phyloP scores from a whole-genome alignment of 208 protist species.

The Trypanosomatidae sp. region DNA sequence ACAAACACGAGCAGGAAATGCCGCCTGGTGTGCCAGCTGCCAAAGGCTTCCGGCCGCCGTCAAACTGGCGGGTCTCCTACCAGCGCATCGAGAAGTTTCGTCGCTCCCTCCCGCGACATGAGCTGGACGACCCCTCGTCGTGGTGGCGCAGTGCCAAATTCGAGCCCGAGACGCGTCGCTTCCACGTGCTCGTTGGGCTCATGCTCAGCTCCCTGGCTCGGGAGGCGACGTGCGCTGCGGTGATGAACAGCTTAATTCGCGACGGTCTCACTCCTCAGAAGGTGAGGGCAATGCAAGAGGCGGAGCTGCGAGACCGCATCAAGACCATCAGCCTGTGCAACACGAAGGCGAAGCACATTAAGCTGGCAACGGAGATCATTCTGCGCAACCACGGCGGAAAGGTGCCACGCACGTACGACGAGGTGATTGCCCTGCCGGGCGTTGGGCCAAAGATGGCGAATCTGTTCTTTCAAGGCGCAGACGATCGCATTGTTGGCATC shows the following conservation, averaged over 20 bases:
- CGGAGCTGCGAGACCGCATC: conserved; percentile 63
- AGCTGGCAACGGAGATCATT: conserved; percentile 49
- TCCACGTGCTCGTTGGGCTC: conserved; percentile 79
- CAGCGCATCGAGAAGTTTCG: too few species aligned
- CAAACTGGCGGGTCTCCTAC: too few species aligned
- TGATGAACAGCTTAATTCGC: conserved; percentile 55
- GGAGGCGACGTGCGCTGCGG: conserved; percentile 76
- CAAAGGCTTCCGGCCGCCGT: too few species aligned
- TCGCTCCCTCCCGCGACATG: too few species aligned
- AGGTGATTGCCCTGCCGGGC: conserved; percentile 76
- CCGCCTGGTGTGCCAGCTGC: too few species aligned
- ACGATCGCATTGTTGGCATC: conserved; percentile 76
- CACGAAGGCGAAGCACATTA: conserved; percentile 84
- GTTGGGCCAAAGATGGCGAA: conserved; percentile 94
- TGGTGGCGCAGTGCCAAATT: neutral
- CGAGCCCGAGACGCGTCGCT: conserved; percentile 45
- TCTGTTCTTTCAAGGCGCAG: conserved; percentile 65
- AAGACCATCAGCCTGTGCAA: conserved; percentile 80
- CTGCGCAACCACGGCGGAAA: conserved; percentile 59
- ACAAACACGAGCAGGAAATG: too few species aligned
- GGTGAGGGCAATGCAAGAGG: conserved; percentile 39
- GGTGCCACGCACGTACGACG: conserved; percentile 55
- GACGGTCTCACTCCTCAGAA: conserved; percentile 21
- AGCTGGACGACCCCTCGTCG: too few species aligned
- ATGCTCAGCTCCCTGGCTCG: conserved; percentile 91